phyloP scores from a whole-genome alignment of 805 yeast genomes.

The Yarrowia divulgata region DNA sequence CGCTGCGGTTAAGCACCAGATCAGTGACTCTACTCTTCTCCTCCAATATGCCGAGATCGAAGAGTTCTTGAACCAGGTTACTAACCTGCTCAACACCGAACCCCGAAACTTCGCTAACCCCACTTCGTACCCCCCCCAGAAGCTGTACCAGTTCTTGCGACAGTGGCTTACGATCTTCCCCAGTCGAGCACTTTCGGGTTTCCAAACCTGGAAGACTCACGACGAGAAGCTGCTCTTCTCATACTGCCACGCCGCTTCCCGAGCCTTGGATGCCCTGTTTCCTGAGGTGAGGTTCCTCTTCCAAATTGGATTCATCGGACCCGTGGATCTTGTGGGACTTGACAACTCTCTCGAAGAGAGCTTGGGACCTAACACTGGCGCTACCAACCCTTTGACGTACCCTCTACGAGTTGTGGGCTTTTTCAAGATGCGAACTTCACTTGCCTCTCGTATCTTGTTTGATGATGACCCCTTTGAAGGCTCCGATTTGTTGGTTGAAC shows the following conservation, averaged over 20 bases:
- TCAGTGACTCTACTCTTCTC: not conserved
- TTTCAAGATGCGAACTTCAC: constrained; percentile 30
- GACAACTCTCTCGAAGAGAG: constrained; percentile 30
- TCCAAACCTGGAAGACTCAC: constrained; percentile 18
- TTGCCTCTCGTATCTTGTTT: constrained; percentile 14
- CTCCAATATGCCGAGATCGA: constrained; percentile 20
- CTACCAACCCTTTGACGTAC: constrained; percentile 19
- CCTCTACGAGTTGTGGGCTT: constrained; percentile 27
- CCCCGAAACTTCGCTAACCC: constrained; percentile 10
- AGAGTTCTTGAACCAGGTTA: not conserved
- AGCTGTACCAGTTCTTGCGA: constrained; percentile 44
- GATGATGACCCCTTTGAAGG: constrained; percentile 34
- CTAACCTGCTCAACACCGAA: not conserved
- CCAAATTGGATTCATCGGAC: constrained; percentile 51
- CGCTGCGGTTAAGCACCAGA: constrained; percentile 27
- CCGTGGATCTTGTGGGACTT: constrained; percentile 47
- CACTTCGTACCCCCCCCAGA: constrained; percentile 43
- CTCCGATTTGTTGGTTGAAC: constrained; percentile 16
- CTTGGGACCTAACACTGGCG: not conserved
- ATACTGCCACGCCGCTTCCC: constrained; percentile 51
- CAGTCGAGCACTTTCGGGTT: constrained; percentile 42
- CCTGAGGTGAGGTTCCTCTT: constrained; percentile 52
- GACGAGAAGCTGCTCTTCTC: constrained; percentile 45
- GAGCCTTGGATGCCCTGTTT: constrained; percentile 51
- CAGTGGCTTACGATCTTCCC: constrained; percentile 48